These are phyloP conservation scores for Suhomyces kunorum DNA, from an alignment of 1,139 yeast genomes.

Conservation along the genomic window DNA sequence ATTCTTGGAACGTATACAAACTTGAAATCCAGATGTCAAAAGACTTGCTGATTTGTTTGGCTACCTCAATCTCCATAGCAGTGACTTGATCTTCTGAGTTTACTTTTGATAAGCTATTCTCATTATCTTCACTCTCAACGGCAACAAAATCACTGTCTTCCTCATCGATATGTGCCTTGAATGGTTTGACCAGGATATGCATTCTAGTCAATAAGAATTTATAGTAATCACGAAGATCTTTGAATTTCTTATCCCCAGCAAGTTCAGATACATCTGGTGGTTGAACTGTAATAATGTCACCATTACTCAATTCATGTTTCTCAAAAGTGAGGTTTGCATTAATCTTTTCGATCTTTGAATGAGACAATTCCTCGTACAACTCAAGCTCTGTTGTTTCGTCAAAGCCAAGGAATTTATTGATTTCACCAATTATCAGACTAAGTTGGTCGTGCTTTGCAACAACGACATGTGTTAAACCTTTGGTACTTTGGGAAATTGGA, in stretches of 20 bases:
- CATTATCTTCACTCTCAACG: constrained; percentile 16
- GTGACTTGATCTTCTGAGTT: constrained; percentile 14
- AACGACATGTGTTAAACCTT: constrained; percentile 64
- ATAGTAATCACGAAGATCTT: constrained; percentile 55
- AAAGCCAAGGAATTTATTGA: constrained; percentile 51
- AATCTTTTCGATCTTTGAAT: constrained; percentile 56
- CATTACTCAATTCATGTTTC: constrained; percentile 68
- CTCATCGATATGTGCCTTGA: constrained; percentile 44
- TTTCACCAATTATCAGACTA: constrained; percentile 42
- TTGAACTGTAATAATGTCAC: constrained; percentile 76
- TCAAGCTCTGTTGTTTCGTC: constrained; percentile 39
- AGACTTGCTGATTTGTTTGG: constrained; percentile 24
- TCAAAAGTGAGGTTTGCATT: constrained; percentile 51
- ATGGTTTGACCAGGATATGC: constrained; percentile 56
- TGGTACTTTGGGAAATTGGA: constrained; percentile 49
- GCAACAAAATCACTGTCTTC: constrained; percentile 50
- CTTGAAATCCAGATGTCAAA: constrained; percentile 75
- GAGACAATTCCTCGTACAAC: constrained; percentile 72
- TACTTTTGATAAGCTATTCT: constrained; percentile 14
- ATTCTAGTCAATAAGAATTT: constrained; percentile 67
- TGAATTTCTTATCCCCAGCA: constrained; percentile 23
- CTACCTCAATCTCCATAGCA: constrained; percentile 20
- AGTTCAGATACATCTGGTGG: constrained; percentile 25
- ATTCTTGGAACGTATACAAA: constrained; percentile 55
- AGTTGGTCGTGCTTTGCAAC: constrained; percentile 54